Evolutionary conservation across 345 rosid species (phyloP).

Genomic region (Dipteronia dyeriana): DNA sequence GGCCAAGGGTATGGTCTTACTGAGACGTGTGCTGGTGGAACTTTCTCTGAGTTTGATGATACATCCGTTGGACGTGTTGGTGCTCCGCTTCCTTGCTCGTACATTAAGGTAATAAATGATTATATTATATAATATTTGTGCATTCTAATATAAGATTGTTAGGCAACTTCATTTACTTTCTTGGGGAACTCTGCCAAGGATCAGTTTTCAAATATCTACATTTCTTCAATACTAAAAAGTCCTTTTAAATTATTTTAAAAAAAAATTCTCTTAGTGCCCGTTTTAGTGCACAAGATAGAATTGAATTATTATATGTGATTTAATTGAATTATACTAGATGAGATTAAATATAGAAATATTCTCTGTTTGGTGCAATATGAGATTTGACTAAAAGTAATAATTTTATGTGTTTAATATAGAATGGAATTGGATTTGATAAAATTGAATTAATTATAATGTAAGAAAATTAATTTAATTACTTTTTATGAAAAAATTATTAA

Average conservation of each 20-base stretch:
- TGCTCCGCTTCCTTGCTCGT: conserved; percentile 93
- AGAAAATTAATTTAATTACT: no score
- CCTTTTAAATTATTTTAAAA: background rate
- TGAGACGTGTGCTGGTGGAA: conserved; percentile 98
- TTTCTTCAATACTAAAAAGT: background rate
- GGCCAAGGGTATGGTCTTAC: conserved; percentile 99
- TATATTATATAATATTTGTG: conserved; percentile 7
- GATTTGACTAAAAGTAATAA: background rate
- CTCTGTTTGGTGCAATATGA: background rate
- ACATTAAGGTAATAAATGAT: conserved; percentile 66
- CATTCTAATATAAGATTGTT: background rate
- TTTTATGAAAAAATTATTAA: no score
- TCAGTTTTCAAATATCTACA: background rate
- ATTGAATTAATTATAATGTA: no score
- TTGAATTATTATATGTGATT: background rate
- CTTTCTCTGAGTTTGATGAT: conserved; percentile 97
- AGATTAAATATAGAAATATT: background rate
- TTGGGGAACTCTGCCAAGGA: background rate
- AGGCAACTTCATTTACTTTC: conserved; percentile 3
- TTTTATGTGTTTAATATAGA: background rate
- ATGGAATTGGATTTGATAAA: background rate
- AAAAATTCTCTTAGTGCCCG: background rate
- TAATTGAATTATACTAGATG: background rate
- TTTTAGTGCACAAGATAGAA: background rate
- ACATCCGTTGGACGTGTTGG: conserved; percentile 97